Base-by-base conservation (phyloP, 176 grass and related monocot species). In the Tuctoria greenei region DNA sequence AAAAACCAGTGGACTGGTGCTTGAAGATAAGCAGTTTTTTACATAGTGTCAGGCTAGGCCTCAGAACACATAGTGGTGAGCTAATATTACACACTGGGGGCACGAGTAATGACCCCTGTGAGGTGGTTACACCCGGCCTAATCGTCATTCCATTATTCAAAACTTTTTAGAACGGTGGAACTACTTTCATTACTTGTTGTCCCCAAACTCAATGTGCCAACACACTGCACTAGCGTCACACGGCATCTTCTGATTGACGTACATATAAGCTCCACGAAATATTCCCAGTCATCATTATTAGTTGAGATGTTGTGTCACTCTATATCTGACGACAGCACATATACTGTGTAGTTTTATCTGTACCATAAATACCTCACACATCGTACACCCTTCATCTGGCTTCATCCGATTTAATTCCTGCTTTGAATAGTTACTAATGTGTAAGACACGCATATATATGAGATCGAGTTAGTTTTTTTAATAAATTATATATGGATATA, bases 271-370 rank as follows among this genome's bases (percentile, higher is more conserved):
- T 31, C 31, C 31, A 31, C 31, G 31, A 31, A 31, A 80, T 80
- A 71, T 80, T 80, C 78, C 67, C 31, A 39, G 27, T 79, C 51
- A 71, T 80, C 66, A 80, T 62, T 71, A 80, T 28, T 71, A 31
- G 31, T 31, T 80, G 67, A 47, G 56, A 50, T 50, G 78, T 21
- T 79, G 77, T 71, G 42, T 61, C 67, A 71, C 7, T 56, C n/a
- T 56, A 79, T 61, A 31, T 1, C 31, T 31, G 31, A 31, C 31
- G 60, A 58, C 54, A 61, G 41, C 54, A 61, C 64, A 64, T 80
- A 61, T 68, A 2, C 31, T 31, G 31, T 31, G 31, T 31, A 31
- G 31, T 31, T 31, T 31, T 31, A 31, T 31, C 31, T 31, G 31
- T n/a, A 31, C 58, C n/a, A 42, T 20, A 25, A 15, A 31, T 72